Percentiles rank a stretch among this genome's conserved stretches.
Conservation (phyloP, 176 grass and related monocot species). For the Raddia guianensis region DNA sequence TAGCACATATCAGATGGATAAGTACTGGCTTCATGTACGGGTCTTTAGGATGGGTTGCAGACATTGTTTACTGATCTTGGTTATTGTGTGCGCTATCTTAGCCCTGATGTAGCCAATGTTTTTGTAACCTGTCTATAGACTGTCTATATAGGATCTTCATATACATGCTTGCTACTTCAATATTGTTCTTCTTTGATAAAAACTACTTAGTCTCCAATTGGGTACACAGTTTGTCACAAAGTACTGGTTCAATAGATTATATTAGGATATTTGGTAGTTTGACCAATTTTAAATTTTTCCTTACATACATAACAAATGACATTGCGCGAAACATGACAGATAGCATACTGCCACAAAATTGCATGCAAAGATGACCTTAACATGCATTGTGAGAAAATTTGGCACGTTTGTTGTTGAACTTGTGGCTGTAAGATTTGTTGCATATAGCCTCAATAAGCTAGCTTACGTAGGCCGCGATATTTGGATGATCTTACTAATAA, state of each 20-base stretch:
- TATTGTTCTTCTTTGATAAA: not conserved
- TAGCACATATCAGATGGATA: not conserved
- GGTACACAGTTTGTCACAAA: not conserved
- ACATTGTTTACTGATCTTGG: not conserved
- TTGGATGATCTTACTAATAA: not conserved
- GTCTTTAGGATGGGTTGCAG: not conserved
- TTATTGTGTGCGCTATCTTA: not conserved
- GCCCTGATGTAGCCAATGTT: not conserved
- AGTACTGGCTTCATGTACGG: not conserved
- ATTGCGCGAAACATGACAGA: not conserved
- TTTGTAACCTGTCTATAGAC: not conserved
- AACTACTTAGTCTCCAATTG: not conserved
- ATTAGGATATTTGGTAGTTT: not conserved
- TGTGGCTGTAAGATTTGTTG: not conserved
- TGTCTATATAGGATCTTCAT: not conserved
- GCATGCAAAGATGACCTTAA: not conserved
- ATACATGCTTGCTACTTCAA: not conserved
- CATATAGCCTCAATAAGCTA: conserved; percentile 10
- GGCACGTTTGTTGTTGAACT: not conserved
- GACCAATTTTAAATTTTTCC: not conserved
- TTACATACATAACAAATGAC: not conserved
- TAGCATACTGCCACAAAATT: not conserved
- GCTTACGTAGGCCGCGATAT: conserved; percentile 1
- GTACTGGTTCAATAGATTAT: not conserved
- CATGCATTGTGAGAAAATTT: not conserved